Evolutionary conservation across 1,139 yeast species (phyloP).

Genomic region (Candida buenavistaensis): DNA sequence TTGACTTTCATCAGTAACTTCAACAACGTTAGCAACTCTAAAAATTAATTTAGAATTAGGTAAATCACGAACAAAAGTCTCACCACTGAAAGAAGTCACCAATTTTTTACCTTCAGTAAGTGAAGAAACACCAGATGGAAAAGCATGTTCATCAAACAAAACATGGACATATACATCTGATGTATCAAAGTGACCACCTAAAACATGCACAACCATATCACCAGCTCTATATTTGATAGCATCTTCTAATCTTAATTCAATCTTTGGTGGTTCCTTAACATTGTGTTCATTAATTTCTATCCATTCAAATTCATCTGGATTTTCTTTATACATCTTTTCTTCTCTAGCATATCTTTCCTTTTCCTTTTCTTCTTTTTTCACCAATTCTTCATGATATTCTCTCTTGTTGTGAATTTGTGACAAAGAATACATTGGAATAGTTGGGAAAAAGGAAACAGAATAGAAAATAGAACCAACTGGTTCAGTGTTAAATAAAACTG

Average conservation of each 20-base stretch:
- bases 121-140: slow-evolving; percentile 59
- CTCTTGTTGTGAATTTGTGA: slow-evolving; percentile 47
- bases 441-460: slow-evolving; percentile 63
- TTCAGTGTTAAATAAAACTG: slow-evolving; percentile 43
- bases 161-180: slow-evolving; percentile 56
- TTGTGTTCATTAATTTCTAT: slow-evolving; percentile 53
- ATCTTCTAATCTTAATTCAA: slow-evolving; percentile 53
- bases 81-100: slow-evolving; percentile 46
- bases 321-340: slow-evolving; percentile 51
- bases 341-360: slow-evolving; percentile 37
- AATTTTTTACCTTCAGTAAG: slow-evolving; percentile 39
- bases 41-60: slow-evolving; percentile 57
- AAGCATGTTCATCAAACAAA: slow-evolving; percentile 62
- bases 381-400: slow-evolving; percentile 30
- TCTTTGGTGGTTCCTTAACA: slow-evolving; percentile 43
- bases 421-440: slow-evolving; percentile 59
- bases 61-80: slow-evolving; percentile 68
- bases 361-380: slow-evolving; percentile 36
- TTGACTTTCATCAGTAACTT: slow-evolving; percentile 48
- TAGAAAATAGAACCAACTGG: slow-evolving; percentile 53
- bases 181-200: slow-evolving; percentile 48
- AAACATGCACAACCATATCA: slow-evolving; percentile 52
- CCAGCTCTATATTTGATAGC: slow-evolving; percentile 61
- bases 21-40: slow-evolving; percentile 53
- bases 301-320: slow-evolving; percentile 67